A percentile compares a stretch with the other conserved stretches of the same genome.
These are phyloP conservation scores for Plasmodium falciparum DNA, from an alignment of 169 alveolate genomes.

Conservation along the genomic window DNA sequence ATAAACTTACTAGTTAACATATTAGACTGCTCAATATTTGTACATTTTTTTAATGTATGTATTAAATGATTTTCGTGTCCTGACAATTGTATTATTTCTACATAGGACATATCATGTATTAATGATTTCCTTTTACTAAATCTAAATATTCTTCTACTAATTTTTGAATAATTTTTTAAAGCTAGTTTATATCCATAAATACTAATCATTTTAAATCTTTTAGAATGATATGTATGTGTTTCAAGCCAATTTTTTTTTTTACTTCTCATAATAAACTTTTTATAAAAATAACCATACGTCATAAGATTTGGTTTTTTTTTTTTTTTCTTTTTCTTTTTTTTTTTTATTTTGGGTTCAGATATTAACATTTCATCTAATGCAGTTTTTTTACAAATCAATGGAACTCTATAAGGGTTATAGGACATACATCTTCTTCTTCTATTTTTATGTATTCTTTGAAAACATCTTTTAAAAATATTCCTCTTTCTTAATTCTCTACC, in stretches of 20 bases:
- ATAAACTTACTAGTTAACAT: slow-evolving; percentile 31
- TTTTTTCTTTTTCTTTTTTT: slow-evolving; percentile 75
- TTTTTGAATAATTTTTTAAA: slow-evolving; percentile 83
- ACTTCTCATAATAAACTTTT: slow-evolving; percentile 80
- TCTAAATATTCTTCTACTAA: slow-evolving; percentile 88
- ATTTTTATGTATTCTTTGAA: slow-evolving; percentile 91
- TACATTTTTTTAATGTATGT: slow-evolving; percentile 10
- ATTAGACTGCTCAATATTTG: slow-evolving; percentile 58
- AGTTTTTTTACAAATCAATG: slow-evolving; percentile 85
- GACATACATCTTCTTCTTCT: slow-evolving; percentile 96
- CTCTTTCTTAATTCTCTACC: slow-evolving; percentile 54
- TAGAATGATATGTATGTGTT: slow-evolving; percentile 95
- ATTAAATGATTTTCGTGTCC: slow-evolving; percentile 33
- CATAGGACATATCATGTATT: slow-evolving; percentile 85
- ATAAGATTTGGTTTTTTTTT: slow-evolving; percentile 76
- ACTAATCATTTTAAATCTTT: slow-evolving; percentile 91
- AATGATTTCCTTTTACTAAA: slow-evolving; percentile 81
- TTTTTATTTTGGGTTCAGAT: slow-evolving; percentile 82
- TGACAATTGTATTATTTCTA: slow-evolving; percentile 38
- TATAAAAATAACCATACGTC: slow-evolving; percentile 78
- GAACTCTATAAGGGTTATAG: slow-evolving; percentile 94
- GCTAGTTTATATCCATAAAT: slow-evolving; percentile 93
- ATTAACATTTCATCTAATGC: slow-evolving; percentile 84
- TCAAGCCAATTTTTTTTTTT: slow-evolving; percentile 91
- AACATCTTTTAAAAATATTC: slow-evolving; percentile 84